Evolutionary conservation across 139 green algal genomes (phyloP), one percentile per base, ranked within the genome.

Genomic region (Picochlorum sp.): DNA sequence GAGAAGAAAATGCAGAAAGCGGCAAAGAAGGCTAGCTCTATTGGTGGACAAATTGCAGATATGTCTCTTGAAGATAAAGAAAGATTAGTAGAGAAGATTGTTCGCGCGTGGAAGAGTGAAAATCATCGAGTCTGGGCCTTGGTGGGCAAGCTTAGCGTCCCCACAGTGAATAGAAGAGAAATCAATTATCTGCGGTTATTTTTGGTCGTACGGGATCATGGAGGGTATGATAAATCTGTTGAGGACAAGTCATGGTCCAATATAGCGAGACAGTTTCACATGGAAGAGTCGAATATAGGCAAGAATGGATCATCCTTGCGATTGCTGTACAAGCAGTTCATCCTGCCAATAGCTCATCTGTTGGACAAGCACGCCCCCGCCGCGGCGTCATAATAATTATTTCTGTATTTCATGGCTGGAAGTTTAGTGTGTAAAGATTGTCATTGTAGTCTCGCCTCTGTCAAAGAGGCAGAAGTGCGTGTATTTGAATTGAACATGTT

Each of bases 401-500:
- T 26, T 54, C 15, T 54, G 47, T 54, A 54, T 26, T 54, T 54
- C 1, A 21, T 54, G 47, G 47, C 47, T 54, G 18, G n/a, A 54
- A 54, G 47, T 54, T 60, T 77, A 41, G 47, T 65, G 3, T 82
- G 73, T 49, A 70, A 69, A 10, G 49, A 83, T 26, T 86, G 80
- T 31, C 63, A 78, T 44, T 65, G 57, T 13, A 63, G 80, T 14
- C 51, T 90, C 4, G 50, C 60, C 6, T 83, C 60, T 26, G 80
- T 91, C 4, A 67, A 72, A 18, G 89, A 96, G 64, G 83, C 83
- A 54, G 47, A 54, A 10, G 47, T 54, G 13, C 47, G 47, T 54
- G 9, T 20, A 13, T 54, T 41, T 41, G 34, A 41, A 41, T 41
- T 41, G 34, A 41, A 41, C 28, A 30, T 30, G 3, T 30, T 41